Base-by-base conservation (phyloP, 129 eudicot genomes). In the Flaveria bidentis region DNA sequence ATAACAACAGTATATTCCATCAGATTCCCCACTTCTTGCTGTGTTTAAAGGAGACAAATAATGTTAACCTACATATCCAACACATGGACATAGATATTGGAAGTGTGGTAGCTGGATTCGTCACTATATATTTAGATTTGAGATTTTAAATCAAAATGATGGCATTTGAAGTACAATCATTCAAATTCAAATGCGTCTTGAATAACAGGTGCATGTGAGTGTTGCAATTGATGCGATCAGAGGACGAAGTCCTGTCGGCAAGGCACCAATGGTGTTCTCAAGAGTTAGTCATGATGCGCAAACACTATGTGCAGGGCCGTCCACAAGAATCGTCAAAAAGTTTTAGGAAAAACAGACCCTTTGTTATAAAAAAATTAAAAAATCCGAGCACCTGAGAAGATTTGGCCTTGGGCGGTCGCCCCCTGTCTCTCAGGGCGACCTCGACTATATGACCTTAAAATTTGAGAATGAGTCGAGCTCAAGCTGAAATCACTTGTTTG, bases 21-120 rank as follows among this genome's bases (percentile, higher is more conserved):
- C 16, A 52, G 28, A 51, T 52, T 33, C 33, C 66, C 33, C 36
- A 50, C 14, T 11, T 55, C 57, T 39, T 73, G 69, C 44, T 41
- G 22, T 45, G 18, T 73, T 12, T 36, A 58, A 2, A 42, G 78
- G 69, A 42, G 69, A 74, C 78, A 42, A 22, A 42, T 74, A 22
- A 42, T 74, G 23, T 58, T 57, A 23, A 45, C 69, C 18, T 39
- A 2, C 49, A n/a, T 20, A 45, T 46, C 73, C 41, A 42, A 45
- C 53, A n/a, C 22, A 66, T 45, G 17, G 36, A 46, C 58, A 46
- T 18, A 20, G 61, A 13, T 30, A 26, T 71, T 36, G 46, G 47
- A 71, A 30, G 25, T 50, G 51, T 55, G 12, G 16, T 20, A 72
- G 45, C 49, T 55, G 52, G 22, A 39, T 42, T 73, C 4, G 46